These are phyloP conservation scores for Pestalotiopsis sp. DNA, from an alignment of 2,329 filamentous ascomycete genomes.

Conservation along the genomic window DNA sequence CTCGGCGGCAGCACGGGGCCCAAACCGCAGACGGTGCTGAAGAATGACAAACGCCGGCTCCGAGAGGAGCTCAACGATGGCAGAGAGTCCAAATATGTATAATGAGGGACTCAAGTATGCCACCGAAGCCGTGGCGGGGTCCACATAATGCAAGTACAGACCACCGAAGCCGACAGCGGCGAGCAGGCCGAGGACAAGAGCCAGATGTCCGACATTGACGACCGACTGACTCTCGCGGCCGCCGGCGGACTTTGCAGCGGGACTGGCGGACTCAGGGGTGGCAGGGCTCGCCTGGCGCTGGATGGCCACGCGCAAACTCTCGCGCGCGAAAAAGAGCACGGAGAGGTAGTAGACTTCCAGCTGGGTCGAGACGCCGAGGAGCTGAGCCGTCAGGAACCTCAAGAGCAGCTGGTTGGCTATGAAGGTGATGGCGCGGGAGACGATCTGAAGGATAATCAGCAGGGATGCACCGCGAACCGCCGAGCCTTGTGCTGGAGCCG, in stretches of 20 bases:
- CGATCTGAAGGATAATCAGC: conserved; percentile 85
- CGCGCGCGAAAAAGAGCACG: conserved; percentile 91
- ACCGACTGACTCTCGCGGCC: conserved; percentile 67
- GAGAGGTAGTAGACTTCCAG: conserved; percentile 92
- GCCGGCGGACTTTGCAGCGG: conserved; percentile 23
- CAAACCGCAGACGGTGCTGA: conserved; percentile 80
- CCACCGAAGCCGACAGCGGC: conserved; percentile 67
- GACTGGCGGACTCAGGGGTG: conserved; percentile 17
- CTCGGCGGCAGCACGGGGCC: conserved; percentile 80
- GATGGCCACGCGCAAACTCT: conserved; percentile 87
- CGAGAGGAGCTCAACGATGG: conserved; percentile 74
- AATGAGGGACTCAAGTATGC: conserved; percentile 64
- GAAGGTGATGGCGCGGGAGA: conserved; percentile 88
- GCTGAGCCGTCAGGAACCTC: conserved; percentile 81
- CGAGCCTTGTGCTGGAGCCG: conserved; percentile 21
- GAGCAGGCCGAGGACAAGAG: conserved; percentile 68
- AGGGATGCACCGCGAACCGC: conserved; percentile 75
- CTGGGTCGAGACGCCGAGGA: conserved; percentile 85
- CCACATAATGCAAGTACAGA: conserved; percentile 64
- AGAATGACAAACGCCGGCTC: conserved; percentile 91
- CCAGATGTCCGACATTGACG: conserved; percentile 85
- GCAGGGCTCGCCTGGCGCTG: conserved; percentile 66
- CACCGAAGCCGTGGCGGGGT: conserved; percentile 51
- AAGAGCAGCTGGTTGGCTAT: conserved; percentile 88
- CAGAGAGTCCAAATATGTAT: conserved; percentile 57